Percentiles rank a stretch among this genome's conserved stretches.
Evolutionary conservation across 2,329 filamentous ascomycete species (phyloP).

Genomic region (Talaromyces sp.): DNA sequence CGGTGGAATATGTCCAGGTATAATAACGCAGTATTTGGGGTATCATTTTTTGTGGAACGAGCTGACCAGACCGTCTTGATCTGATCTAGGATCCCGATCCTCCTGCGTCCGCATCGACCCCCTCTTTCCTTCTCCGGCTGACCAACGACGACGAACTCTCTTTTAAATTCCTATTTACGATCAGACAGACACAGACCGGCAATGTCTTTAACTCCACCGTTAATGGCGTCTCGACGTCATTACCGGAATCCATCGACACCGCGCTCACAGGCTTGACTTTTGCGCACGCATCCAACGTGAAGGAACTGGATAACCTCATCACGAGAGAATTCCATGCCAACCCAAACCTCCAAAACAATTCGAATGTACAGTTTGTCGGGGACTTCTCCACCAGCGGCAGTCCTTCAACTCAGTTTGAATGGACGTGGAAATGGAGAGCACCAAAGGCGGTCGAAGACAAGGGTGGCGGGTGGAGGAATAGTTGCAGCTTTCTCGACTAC

Average conservation of each 20-base stretch:
- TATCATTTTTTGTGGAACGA: neutral
- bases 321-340: constrained; percentile 95
- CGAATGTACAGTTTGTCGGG: constrained; percentile 92
- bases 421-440: constrained; percentile 96
- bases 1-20: constrained; percentile 91
- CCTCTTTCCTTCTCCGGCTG: constrained; percentile 79
- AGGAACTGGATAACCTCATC: constrained; percentile 87
- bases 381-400: constrained; percentile 82
- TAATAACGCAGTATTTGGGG: neutral
- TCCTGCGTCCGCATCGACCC: constrained; percentile 40
- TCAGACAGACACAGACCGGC: constrained; percentile 52
- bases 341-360: constrained; percentile 94
- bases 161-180: constrained; percentile 87
- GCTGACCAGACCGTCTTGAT: neutral
- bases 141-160: constrained; percentile 86
- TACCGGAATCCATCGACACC: constrained; percentile 58
- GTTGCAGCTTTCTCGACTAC: constrained; percentile 96
- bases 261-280: constrained; percentile 85
- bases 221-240: constrained; percentile 47
- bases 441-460: constrained; percentile 76
- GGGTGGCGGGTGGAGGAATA: constrained; percentile 90
- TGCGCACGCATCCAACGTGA: constrained; percentile 77
- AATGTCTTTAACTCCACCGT: constrained; percentile 47
- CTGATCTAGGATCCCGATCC: constrained; percentile 68
- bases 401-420: constrained; percentile 81